Percentiles rank a stretch among this genome's conserved stretches.
phyloP scores from a whole-genome alignment of 768 basidiomycete species.

The Pleurotus djamor region DNA sequence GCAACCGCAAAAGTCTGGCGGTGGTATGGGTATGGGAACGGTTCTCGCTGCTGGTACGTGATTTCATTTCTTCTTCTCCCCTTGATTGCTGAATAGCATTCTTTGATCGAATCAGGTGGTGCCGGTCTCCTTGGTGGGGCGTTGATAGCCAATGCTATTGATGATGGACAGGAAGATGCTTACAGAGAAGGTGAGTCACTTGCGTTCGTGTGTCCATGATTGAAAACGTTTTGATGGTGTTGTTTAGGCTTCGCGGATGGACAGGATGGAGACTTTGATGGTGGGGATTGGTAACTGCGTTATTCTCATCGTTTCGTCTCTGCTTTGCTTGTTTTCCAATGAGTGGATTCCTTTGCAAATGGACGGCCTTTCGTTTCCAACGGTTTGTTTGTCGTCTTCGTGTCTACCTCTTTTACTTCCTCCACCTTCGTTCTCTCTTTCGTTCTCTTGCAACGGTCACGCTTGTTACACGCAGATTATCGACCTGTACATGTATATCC shows the following conservation, averaged over 20 bases:
- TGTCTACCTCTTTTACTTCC: neutral
- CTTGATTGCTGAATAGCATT: no score
- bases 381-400: neutral
- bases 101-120: no score
- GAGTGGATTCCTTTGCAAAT: no score
- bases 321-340: no score
- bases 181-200: conserved; percentile 15
- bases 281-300: conserved; percentile 5
- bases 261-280: conserved; percentile 9
- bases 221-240: neutral
- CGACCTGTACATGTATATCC: neutral
- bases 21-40: conserved; percentile 50
- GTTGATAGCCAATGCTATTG: conserved; percentile 50
- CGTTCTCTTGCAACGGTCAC: neutral
- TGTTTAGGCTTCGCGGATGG: conserved; percentile 10
- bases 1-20: conserved; percentile 34
- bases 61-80: neutral
- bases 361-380: neutral
- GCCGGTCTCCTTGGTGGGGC: conserved; percentile 67
- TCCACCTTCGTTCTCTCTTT: neutral
- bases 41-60: conserved; percentile 43
- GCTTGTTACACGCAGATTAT: neutral
- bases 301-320: neutral
- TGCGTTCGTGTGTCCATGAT: conserved; percentile 1
- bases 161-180: conserved; percentile 26